These are phyloP conservation scores for Lactarius quietus DNA, from an alignment of 768 basidiomycete species.

Conservation along the genomic window DNA sequence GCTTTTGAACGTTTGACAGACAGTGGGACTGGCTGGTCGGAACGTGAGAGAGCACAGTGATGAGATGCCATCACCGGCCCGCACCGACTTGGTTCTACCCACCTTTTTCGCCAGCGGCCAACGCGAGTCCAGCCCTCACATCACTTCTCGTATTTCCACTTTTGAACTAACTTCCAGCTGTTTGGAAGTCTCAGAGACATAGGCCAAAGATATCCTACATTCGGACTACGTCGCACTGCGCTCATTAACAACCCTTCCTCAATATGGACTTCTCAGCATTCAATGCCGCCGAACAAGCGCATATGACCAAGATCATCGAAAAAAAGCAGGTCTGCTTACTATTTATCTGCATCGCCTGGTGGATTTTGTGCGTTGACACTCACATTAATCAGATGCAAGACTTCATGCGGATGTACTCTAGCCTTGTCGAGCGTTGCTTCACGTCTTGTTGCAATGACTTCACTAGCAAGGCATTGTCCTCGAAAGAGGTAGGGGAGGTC, in stretches of 20 bases:
- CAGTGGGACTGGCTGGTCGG: neutral
- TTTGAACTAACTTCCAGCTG: neutral
- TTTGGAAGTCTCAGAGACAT: neutral
- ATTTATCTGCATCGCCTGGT: neutral
- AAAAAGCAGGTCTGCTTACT: slow-evolving; percentile 77
- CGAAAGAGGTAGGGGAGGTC: slow-evolving; percentile 69
- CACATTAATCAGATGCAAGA: slow-evolving; percentile 82
- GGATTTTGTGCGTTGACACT: slow-evolving; percentile 6
- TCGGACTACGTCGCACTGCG: slow-evolving; percentile 11
- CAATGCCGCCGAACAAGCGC: slow-evolving; percentile 90
- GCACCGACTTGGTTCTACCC: neutral
- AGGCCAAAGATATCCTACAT: neutral
- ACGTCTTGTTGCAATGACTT: slow-evolving; percentile 94
- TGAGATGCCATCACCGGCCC: neutral
- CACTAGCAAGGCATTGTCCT: slow-evolving; percentile 87
- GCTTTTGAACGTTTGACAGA: neutral
- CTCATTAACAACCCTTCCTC: slow-evolving; percentile 19
- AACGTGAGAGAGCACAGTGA: neutral
- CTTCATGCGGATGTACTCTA: slow-evolving; percentile 92
- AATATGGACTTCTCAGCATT: slow-evolving; percentile 90
- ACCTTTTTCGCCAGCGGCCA: neutral
- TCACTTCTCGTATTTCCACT: neutral
- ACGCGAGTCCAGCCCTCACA: neutral
- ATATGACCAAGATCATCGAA: slow-evolving; percentile 92
- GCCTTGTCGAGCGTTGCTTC: slow-evolving; percentile 95